Base-by-base conservation (phyloP, 2,329 filamentous ascomycete genomes). In the Colletotrichum trifolii region DNA sequence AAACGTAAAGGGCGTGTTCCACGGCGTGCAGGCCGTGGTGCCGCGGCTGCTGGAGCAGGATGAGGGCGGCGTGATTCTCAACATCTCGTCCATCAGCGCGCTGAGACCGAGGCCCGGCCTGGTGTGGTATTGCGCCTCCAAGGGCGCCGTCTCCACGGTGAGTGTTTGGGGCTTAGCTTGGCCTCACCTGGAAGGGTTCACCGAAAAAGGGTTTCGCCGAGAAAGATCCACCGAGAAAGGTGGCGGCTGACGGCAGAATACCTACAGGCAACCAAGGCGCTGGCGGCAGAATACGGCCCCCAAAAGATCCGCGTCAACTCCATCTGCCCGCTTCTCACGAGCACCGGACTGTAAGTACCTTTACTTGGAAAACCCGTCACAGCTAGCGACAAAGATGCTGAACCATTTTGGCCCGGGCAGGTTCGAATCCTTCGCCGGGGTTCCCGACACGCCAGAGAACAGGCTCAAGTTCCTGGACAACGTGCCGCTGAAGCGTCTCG, bases 41-140 rank as follows among this genome's bases (percentile, higher is more conserved):
- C 63, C 63, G 4, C 25, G 60, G 7, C 85, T 91, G 47, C 75
- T 90, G 38, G 82, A 83, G 61, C 94, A 95, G 85, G 86, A 81
- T 39, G 86, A 83, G 69, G 90, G 87, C 35, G 91, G 88, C 74
- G 87, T 94, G 74, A 92, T 94, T 43, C 46, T 71, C 83, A 94
- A 94, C 81, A 94, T 91, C 2, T 91, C 91, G 6, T 91, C 89
- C 45, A 89, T 94, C 17, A 91, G 94, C 8, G 91, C 91, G 5
- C n/a, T 58, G 8, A 77, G 90, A 34, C 89, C 89, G 0, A 80
- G 89, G 33, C 86, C 87, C 0, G 85, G 87, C 0, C 71, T 91
- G 49, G 88, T 89, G 2, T 91, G 89, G 89, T 91, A 91, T 71
- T 91, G 91, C 71, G 87, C 89, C 1, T 87, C 84, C 47, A 92